Base-by-base conservation (phyloP, 2,329 filamentous ascomycete species). In the Kalaharituber pfeilii region DNA sequence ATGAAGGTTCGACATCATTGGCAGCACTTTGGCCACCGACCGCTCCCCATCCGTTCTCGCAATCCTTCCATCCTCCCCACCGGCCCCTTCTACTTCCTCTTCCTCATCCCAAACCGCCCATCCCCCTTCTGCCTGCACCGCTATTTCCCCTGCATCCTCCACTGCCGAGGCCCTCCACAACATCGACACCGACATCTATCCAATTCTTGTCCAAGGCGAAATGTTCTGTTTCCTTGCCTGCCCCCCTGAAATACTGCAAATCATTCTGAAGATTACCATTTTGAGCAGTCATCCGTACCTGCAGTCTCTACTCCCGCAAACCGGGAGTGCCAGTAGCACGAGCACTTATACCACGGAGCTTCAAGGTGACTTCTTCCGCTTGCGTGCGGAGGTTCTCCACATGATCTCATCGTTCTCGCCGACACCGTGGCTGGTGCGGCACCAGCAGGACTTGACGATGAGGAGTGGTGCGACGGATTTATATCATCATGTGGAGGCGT, bases 141-240 rank as follows among this genome's bases (percentile, higher is more conserved):
- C 5, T 13, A 47, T 25, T 22, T 22, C 42, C 42, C 15, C 42
- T 22, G 42, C 42, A 7, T 36, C 30, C 30, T 36, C 30, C 30
- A 36, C 30, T n/a, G n/a, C n/a, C 30, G n/a, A n/a, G 9, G 30
- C 30, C 30, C 42, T 47, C 42, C 15, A 11, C 5, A 15, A 25
- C 42, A 15, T 47, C 42, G 42, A 47, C 42, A 47, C n/a, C 18
- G 22, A 15, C 42, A 22, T 47, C 42, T 56, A 57, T 6, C 30
- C 30, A n/a, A 53, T 53, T 29, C 52, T 61, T 9, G 50, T 52
- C 39, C 54, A 60, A 33, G 53, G 53, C 26, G 58, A 61, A 51
- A 50, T 56, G 27, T 60, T 60, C 49, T 59, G 57, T 13, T 59
- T 61, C 49, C 58, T 61, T 9, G 59, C 58, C 20, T 61, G 58